Percentiles rank a stretch among this genome's conserved stretches.
Evolutionary conservation across 2,329 filamentous ascomycete genomes (phyloP).

Genomic region (Zasmidium angulare): DNA sequence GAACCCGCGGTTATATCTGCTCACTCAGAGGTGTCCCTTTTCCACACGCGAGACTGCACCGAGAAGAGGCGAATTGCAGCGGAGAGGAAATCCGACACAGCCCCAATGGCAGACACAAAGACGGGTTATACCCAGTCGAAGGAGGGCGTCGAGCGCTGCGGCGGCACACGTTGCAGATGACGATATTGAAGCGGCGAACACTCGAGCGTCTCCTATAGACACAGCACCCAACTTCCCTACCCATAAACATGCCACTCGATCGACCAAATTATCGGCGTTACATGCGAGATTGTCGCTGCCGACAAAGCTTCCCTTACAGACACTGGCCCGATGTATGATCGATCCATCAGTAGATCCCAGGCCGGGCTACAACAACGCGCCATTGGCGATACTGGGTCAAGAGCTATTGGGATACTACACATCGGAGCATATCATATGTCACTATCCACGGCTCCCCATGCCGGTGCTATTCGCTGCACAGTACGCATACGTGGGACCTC

Average conservation of each 20-base stretch:
- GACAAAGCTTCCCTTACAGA: slow-evolving; percentile 77
- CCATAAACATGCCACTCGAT: slow-evolving; percentile 56
- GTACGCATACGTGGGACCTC: slow-evolving; percentile 76
- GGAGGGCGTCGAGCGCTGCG: slow-evolving; percentile 24
- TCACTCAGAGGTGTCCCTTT: slow-evolving; percentile 24
- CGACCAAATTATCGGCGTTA: slow-evolving; percentile 87
- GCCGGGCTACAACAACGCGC: slow-evolving; percentile 82
- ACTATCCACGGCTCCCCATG: slow-evolving; percentile 88
- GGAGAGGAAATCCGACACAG: slow-evolving; percentile 18
- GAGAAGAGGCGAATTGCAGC: slow-evolving; percentile 18
- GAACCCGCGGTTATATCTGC: slow-evolving; percentile 44
- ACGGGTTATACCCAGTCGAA: slow-evolving; percentile 3
- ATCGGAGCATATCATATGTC: slow-evolving; percentile 81
- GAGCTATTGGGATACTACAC: slow-evolving; percentile 86
- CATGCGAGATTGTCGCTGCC: slow-evolving; percentile 86
- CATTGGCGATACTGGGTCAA: slow-evolving; percentile 76
- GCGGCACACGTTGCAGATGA: slow-evolving; percentile 24
- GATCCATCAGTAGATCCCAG: slow-evolving; percentile 80
- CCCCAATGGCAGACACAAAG: slow-evolving; percentile 20
- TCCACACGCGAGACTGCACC: slow-evolving; percentile 15
- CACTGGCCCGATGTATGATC: slow-evolving; percentile 80
- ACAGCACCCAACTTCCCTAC: slow-evolving; percentile 31
- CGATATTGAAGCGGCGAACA: slow-evolving; percentile 9
- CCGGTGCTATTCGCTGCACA: slow-evolving; percentile 82
- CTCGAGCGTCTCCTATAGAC: slow-evolving; percentile 1